A percentile compares a stretch with the other conserved stretches of the same genome.
These are phyloP conservation scores for Lepidium aucheri DNA, from an alignment of 345 rosid genomes.

Conservation along the genomic window DNA sequence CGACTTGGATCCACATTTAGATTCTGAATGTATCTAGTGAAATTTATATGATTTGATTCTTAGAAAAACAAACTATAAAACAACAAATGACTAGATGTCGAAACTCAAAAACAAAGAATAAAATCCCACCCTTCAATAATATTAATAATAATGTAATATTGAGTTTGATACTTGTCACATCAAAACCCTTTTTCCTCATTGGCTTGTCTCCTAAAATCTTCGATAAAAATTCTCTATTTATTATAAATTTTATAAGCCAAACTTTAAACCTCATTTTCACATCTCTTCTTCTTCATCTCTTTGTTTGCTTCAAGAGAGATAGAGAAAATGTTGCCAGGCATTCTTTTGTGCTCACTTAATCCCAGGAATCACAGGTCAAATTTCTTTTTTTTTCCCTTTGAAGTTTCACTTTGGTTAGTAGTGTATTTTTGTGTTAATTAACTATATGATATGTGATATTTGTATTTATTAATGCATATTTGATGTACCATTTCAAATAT, in stretches of 20 bases:
- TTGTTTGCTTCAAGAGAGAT: not conserved
- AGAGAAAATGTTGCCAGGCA: constrained; percentile 40
- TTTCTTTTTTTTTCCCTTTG: not conserved
- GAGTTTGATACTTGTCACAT: constrained; percentile 28
- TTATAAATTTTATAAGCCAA: not conserved
- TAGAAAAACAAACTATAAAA: not conserved
- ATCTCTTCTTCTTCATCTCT: not conserved
- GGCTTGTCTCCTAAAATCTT: not conserved
- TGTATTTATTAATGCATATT: not conserved
- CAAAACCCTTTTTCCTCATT: constrained; percentile 5
- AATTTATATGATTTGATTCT: not conserved
- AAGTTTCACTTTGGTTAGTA: not conserved
- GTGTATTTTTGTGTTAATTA: not conserved
- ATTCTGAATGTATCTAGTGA: not conserved
- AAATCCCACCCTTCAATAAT: not conserved
- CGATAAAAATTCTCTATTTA: not conserved
- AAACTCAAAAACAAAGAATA: not conserved
- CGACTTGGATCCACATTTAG: not conserved
- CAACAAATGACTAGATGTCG: constrained; percentile 17
- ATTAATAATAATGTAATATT: not conserved
- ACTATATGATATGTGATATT: not conserved
- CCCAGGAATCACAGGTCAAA: constrained; percentile 38
- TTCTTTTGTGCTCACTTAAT: constrained; percentile 47
- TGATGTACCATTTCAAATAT: not conserved
- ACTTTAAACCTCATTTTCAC: constrained; percentile 1